These are phyloP conservation scores for Hypoxylon fuscum DNA, from an alignment of 495 filamentous ascomycete genomes.

Conservation along the genomic window DNA sequence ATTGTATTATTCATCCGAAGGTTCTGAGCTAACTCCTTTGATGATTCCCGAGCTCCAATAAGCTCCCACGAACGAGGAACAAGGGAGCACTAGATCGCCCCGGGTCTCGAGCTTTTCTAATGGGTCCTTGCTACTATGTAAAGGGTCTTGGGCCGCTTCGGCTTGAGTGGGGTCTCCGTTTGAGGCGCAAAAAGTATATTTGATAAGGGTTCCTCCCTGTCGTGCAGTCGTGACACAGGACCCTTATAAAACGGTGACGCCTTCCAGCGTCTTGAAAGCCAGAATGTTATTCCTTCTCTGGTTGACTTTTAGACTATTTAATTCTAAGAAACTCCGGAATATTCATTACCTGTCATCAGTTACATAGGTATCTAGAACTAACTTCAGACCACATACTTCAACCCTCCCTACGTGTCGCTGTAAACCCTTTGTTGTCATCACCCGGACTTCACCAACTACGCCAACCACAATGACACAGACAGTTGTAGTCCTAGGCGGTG, in stretches of 20 bases:
- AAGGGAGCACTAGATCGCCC: too few species aligned
- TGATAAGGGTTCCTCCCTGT: slow-evolving; percentile 36
- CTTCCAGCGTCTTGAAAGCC: not conserved
- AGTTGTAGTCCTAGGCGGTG: slow-evolving; percentile 64
- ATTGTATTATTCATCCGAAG: slow-evolving; percentile 26
- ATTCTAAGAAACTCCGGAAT: not conserved
- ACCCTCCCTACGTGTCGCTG: not conserved
- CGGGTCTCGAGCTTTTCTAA: too few species aligned
- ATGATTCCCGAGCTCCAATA: not conserved
- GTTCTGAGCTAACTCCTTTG: slow-evolving; percentile 6
- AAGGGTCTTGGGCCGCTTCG: slow-evolving; percentile 7
- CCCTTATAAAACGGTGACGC: slow-evolving; percentile 20
- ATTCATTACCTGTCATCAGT: too few species aligned
- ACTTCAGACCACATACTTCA: too few species aligned
- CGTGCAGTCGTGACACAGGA: slow-evolving; percentile 30
- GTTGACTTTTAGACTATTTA: too few species aligned
- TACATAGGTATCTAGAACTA: too few species aligned
- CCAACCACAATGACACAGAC: slow-evolving; percentile 48
- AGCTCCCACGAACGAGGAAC: too few species aligned
- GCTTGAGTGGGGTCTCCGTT: slow-evolving; percentile 36
- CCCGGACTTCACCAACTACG: slow-evolving; percentile 33
- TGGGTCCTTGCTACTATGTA: too few species aligned
- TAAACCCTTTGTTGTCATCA: not conserved
- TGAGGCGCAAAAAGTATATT: slow-evolving; percentile 35
- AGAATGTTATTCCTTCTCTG: not conserved